These are phyloP conservation scores for Lachancea kluyveri DNA, from an alignment of 805 yeast species.

Conservation along the genomic window DNA sequence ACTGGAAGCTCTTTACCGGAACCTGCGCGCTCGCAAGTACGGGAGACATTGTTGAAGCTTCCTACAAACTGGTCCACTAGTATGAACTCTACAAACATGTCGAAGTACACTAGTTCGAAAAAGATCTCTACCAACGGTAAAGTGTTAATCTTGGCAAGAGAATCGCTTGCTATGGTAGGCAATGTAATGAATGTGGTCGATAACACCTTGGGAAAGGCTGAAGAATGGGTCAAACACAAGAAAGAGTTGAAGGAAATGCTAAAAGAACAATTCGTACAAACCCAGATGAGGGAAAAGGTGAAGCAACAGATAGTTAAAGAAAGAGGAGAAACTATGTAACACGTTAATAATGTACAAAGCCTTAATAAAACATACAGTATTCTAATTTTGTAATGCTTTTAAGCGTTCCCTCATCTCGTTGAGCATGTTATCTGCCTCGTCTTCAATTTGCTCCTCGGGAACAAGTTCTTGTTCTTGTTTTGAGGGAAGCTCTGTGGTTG, in stretches of 20 bases:
- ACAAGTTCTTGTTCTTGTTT: slow-evolving; percentile 30
- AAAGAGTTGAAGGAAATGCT: slow-evolving; percentile 32
- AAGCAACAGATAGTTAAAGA: slow-evolving; percentile 27
- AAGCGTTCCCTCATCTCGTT: slow-evolving; percentile 86
- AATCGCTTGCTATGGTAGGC: slow-evolving; percentile 80
- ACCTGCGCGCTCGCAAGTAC: slow-evolving; percentile 72
- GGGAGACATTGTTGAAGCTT: slow-evolving; percentile 67
- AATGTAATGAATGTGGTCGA: slow-evolving; percentile 80
- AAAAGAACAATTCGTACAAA: slow-evolving; percentile 17
- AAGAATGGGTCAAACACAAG: slow-evolving; percentile 63
- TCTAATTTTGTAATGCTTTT: slow-evolving; percentile 66
- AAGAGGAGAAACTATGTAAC: slow-evolving; percentile 10
- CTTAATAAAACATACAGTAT: background rate
- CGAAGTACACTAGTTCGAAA: slow-evolving; percentile 5
- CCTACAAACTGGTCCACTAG: slow-evolving; percentile 67
- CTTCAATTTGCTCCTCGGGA: slow-evolving; percentile 41
- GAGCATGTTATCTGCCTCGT: slow-evolving; percentile 68
- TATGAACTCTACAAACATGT: slow-evolving; percentile 19
- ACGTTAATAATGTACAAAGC: background rate
- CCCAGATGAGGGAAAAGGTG: slow-evolving; percentile 15
- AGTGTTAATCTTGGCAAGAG: slow-evolving; percentile 77
- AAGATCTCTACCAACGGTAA: slow-evolving; percentile 51
- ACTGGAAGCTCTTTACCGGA: slow-evolving; percentile 72
- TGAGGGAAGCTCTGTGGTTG: slow-evolving; percentile 25
- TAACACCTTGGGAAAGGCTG: slow-evolving; percentile 79